phyloP scores from a whole-genome alignment of 2,329 filamentous ascomycete species.

The Tothia fuscella region DNA sequence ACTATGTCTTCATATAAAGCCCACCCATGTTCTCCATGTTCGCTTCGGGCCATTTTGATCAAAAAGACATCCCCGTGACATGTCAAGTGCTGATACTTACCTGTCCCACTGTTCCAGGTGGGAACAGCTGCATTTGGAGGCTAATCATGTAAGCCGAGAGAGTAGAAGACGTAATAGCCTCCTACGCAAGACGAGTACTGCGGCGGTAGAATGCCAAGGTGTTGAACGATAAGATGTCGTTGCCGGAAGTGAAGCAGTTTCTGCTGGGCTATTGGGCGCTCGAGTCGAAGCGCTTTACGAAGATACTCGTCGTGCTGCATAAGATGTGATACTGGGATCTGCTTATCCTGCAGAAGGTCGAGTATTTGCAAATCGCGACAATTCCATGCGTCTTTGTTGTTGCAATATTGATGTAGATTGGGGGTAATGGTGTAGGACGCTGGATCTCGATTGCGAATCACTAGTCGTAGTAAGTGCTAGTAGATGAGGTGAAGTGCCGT shows the following conservation, averaged over 20 bases:
- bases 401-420: constrained; percentile 12
- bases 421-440: constrained; percentile 13
- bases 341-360: constrained; percentile 8
- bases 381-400: constrained; percentile 4
- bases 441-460: constrained; percentile 7
- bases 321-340: too few relatives aligned
- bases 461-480: constrained; percentile 10
- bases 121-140: not conserved
- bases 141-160: not conserved
- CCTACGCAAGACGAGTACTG: not conserved
- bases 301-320: not conserved
- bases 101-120: not conserved
- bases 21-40: not conserved
- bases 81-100: not conserved
- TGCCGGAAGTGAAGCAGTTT: constrained; percentile 1
- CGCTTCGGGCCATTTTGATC: not conserved
- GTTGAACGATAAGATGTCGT: not conserved
- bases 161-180: not conserved
- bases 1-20: not conserved
- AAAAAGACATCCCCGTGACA: not conserved
- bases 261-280: not conserved
- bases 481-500: constrained; percentile 11
- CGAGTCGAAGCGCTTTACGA: not conserved
- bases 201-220: not conserved
- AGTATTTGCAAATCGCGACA: constrained; percentile 11